Evolutionary conservation across 352 stramenopile genomes (phyloP).

Genomic region (Globisporangium recalcitrans): DNA sequence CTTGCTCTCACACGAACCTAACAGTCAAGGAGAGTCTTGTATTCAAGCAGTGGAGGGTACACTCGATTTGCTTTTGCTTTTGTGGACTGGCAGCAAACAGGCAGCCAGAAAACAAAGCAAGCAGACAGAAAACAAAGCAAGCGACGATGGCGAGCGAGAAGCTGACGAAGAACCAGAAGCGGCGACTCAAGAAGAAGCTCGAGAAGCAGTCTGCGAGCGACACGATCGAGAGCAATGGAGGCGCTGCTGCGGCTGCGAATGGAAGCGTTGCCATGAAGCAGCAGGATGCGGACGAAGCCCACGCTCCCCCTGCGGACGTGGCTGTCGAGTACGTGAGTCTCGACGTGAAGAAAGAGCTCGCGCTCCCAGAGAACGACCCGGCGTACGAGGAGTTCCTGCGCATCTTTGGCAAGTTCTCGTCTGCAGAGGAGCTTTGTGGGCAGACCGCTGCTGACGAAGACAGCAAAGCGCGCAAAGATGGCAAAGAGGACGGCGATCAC

Average conservation of each 20-base stretch:
- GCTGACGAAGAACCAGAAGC: constrained; percentile 81
- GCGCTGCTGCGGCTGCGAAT: background rate
- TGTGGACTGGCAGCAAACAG: constrained; percentile 5
- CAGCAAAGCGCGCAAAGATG: constrained; percentile 7
- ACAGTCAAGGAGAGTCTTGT: background rate
- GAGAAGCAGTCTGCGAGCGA: constrained; percentile 54
- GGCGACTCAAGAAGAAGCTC: constrained; percentile 78
- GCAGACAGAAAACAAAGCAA: too few species aligned
- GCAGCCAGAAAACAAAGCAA: background rate
- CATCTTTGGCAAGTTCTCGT: constrained; percentile 84
- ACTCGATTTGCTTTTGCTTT: background rate
- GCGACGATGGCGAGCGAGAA: constrained; percentile 20
- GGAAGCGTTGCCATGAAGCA: background rate
- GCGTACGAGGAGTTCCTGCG: constrained; percentile 84
- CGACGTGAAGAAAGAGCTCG: constrained; percentile 61
- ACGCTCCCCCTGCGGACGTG: constrained; percentile 28
- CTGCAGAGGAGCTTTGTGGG: constrained; percentile 74
- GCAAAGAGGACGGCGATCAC: constrained; percentile 9
- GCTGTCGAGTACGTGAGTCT: constrained; percentile 84
- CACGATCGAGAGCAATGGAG: background rate
- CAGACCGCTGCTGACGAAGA: constrained; percentile 42
- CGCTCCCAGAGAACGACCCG: constrained; percentile 54
- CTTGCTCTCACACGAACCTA: background rate
- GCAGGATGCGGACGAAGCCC: constrained; percentile 1
- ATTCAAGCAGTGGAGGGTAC: background rate